Base-by-base conservation (phyloP, 139 green algal genomes). In the Chlorella ohadii region DNA sequence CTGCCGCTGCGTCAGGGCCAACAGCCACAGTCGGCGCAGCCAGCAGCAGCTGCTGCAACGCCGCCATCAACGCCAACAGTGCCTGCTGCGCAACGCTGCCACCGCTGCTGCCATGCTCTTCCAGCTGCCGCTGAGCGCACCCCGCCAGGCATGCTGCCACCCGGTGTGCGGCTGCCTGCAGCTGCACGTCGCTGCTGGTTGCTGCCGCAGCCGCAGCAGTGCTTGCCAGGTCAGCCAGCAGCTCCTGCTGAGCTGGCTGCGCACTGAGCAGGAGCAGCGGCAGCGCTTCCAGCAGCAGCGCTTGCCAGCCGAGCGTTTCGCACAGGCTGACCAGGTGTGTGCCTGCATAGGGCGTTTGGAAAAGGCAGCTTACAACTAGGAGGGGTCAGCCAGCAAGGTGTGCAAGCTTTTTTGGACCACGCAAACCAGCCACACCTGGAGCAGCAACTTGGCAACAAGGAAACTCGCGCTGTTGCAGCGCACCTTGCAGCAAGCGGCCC, bases 1-100 rank as follows among this genome's bases (percentile, higher is more conserved):
- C 56, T 7, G 22, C 41, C 0, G 64, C 44, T 5, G 33, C 64
- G 3, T 31, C 27, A 31, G 65, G 44, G 3, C 6, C 31, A 2
- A 27, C 39, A 13, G 77, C 70, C 51, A 59, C 15, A 12, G 70
- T 38, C 2, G 59, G 59, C 3, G 36, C 61, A 17, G 78, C 39
- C 78, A 83, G 63, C 78, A 83, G 39, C 17, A 83, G 41, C 78
- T 74, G 78, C 78, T 83, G 78, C 39, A 83, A 5, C 28, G 73
- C 63, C 39, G 41, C 39, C 20, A 74, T 31, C 38, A 39, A 27
- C 0, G 25, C 41, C 20, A 73, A n/a, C 78, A 63, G 78, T 63
- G 36, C 39, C n/a, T 59, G 31, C 4, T 28, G 55, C 17, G 3
- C 33, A 0, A 23, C 47, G 17, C n/a, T 33, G 19, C 11, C 31